Conservation (phyloP, 2,329 filamentous ascomycete species). For the Phyllosticta capitalensis region DNA sequence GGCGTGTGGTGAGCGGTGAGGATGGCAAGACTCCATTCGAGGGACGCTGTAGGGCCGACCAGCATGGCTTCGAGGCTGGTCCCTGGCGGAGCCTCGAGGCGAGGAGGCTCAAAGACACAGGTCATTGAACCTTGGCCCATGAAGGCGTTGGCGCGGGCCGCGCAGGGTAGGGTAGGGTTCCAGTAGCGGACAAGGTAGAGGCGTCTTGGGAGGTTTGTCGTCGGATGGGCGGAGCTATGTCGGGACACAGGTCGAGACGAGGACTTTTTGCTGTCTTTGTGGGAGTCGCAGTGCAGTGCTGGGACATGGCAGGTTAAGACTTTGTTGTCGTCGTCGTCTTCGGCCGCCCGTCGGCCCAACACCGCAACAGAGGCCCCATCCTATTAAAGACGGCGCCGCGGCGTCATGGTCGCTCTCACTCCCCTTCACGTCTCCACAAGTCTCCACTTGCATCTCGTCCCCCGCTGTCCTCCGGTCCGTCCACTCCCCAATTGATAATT, state of each 20-base stretch:
- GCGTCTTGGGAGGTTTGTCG: too few species aligned
- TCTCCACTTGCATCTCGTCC: not conserved
- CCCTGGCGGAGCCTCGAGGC: slow-evolving; percentile 9
- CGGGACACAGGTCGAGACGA: not conserved
- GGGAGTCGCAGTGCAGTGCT: not conserved
- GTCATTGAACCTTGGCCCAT: not conserved
- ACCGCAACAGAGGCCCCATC: not conserved
- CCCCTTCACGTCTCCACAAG: not conserved
- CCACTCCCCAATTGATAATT: not conserved
- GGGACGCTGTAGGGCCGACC: not conserved
- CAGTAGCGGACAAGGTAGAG: too few species aligned
- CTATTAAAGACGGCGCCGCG: not conserved
- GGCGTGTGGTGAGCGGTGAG: too few species aligned
- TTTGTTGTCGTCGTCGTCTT: not conserved
- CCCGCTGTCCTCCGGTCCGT: not conserved
- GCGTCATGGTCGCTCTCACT: not conserved
- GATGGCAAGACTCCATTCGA: too few species aligned
- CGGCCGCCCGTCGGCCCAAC: not conserved
- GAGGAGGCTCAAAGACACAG: not conserved
- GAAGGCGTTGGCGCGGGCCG: not conserved
- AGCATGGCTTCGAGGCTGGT: not conserved
- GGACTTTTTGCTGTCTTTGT: too few species aligned
- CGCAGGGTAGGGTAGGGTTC: not conserved
- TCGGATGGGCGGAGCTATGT: not conserved
- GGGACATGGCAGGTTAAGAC: not conserved